Conservation (phyloP, 2,329 filamentous ascomycete species). For the Pestalotiopsis sp. region DNA sequence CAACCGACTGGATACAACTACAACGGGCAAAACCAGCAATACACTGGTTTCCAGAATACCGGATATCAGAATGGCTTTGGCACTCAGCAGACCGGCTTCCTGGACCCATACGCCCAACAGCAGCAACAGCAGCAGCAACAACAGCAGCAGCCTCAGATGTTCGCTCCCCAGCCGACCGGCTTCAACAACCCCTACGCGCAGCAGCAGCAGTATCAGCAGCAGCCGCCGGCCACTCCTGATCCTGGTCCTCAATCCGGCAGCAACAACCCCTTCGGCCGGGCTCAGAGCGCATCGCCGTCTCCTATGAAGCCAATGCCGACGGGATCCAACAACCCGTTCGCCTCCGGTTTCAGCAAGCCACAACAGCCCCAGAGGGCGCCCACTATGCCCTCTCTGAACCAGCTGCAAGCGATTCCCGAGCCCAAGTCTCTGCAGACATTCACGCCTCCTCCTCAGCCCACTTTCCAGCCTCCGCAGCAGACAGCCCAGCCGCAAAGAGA, state of each 20-base stretch:
- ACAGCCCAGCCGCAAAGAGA: slow-evolving; percentile 56
- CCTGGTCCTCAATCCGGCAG: slow-evolving; percentile 73
- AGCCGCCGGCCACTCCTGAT: slow-evolving; percentile 54
- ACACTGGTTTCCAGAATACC: slow-evolving; percentile 61
- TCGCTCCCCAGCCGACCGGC: slow-evolving; percentile 43
- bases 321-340: slow-evolving; percentile 98
- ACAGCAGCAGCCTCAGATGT: slow-evolving; percentile 10
- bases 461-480: slow-evolving; percentile 51
- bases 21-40: slow-evolving; percentile 51
- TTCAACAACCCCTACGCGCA: slow-evolving; percentile 56
- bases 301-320: slow-evolving; percentile 81
- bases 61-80: slow-evolving; percentile 72
- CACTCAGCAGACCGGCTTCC: slow-evolving; percentile 66
- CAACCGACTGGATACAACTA: slow-evolving; percentile 75
- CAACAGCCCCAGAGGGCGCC: slow-evolving; percentile 55
- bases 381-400: slow-evolving; percentile 71
- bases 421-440: slow-evolving; percentile 73
- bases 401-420: slow-evolving; percentile 66
- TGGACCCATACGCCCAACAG: slow-evolving; percentile 70
- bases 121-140: slow-evolving; percentile 48
- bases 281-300: slow-evolving; percentile 58
- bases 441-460: slow-evolving; percentile 43
- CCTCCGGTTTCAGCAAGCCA: slow-evolving; percentile 68
- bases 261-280: slow-evolving; percentile 87
- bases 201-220: slow-evolving; percentile 48